Evolutionary conservation across 208 protist genomes (phyloP).

Genomic region (Trypanosoma congolense): DNA sequence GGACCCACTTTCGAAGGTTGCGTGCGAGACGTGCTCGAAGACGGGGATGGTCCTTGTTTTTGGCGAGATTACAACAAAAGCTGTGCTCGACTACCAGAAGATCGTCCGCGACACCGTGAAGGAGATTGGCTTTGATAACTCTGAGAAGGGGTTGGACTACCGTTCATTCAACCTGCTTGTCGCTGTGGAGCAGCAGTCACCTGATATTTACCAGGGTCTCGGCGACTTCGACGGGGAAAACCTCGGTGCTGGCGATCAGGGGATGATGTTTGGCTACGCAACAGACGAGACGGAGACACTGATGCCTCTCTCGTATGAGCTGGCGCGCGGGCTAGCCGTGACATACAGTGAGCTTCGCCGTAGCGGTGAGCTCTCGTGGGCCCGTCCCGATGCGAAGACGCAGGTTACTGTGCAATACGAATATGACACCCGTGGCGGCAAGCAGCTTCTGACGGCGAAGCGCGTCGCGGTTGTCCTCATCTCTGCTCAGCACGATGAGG

Average conservation of each 20-base stretch:
- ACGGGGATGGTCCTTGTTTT: slow-evolving; percentile 4
- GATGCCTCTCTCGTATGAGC: slow-evolving; percentile 6
- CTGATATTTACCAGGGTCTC: slow-evolving; percentile 5
- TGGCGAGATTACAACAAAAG: slow-evolving; percentile 61
- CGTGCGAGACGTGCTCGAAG: slow-evolving; percentile 7
- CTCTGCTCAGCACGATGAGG: slow-evolving; percentile 1
- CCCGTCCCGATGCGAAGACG: slow-evolving; percentile 87
- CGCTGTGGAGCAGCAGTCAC: slow-evolving; percentile 5
- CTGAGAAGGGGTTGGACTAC: slow-evolving; percentile 5
- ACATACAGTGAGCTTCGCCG: slow-evolving; percentile 4
- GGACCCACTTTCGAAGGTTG: slow-evolving; percentile 7
- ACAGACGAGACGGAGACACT: slow-evolving; percentile 7
- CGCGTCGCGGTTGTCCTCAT: slow-evolving; percentile 1
- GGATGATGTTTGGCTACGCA: slow-evolving; percentile 7
- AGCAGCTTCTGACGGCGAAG: slow-evolving; percentile 32
- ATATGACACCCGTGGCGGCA: slow-evolving; percentile 97
- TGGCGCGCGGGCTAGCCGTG: slow-evolving; percentile 2
- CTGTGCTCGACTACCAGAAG: slow-evolving; percentile 90
- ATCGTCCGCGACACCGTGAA: slow-evolving; percentile 94
- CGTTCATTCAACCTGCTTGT: slow-evolving; percentile 6
- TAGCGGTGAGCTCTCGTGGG: slow-evolving; percentile 3
- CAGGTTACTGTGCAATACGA: slow-evolving; percentile 98
- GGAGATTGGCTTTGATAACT: slow-evolving; percentile 10
- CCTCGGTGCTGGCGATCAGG: slow-evolving; percentile 5
- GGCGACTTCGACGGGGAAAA: slow-evolving; percentile 4